Evolutionary conservation across 495 filamentous ascomycete species (phyloP).

Genomic region (Clavariopsis aquatica): DNA sequence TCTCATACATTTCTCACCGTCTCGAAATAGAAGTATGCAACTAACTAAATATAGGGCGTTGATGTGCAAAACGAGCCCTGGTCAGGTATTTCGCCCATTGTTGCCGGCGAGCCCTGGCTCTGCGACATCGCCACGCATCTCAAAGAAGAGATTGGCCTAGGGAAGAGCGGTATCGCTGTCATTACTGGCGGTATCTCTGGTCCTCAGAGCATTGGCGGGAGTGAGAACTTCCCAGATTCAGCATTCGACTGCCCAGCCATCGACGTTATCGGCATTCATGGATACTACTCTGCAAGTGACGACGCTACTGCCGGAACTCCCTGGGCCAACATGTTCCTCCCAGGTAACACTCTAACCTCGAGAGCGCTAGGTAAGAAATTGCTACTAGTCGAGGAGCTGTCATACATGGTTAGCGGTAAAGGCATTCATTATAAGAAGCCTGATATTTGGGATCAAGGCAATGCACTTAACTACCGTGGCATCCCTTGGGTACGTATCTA

Average conservation of each 20-base stretch:
- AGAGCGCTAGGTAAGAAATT: conserved; percentile 31
- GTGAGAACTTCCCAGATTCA: conserved; percentile 29
- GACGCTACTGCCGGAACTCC: conserved; percentile 31
- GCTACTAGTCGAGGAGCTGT: conserved; percentile 30
- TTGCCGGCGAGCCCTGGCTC: conserved; percentile 32
- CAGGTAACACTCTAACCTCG: conserved; percentile 31
- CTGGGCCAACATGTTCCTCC: conserved; percentile 35
- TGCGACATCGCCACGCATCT: conserved; percentile 36
- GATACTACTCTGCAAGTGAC: conserved; percentile 18
- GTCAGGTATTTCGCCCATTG: conserved; percentile 32
- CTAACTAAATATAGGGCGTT: conserved; percentile 27
- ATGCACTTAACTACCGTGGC: conserved; percentile 36
- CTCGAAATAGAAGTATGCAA: background rate
- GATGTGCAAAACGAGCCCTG: conserved; percentile 38
- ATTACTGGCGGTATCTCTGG: conserved; percentile 36
- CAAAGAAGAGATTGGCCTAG: conserved; percentile 30
- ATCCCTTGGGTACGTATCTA: conserved; percentile 32
- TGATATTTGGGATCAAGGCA: conserved; percentile 34
- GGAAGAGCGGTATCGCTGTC: conserved; percentile 34
- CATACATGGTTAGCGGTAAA: conserved; percentile 16
- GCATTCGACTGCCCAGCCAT: conserved; percentile 32
- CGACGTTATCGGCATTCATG: conserved; percentile 38
- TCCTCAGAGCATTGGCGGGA: conserved; percentile 13
- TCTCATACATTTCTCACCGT: background rate
- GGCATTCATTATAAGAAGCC: conserved; percentile 27